These are phyloP conservation scores for Pseudovirgaria hyperparasitica DNA, from an alignment of 2,329 filamentous ascomycete genomes.

Conservation along the genomic window DNA sequence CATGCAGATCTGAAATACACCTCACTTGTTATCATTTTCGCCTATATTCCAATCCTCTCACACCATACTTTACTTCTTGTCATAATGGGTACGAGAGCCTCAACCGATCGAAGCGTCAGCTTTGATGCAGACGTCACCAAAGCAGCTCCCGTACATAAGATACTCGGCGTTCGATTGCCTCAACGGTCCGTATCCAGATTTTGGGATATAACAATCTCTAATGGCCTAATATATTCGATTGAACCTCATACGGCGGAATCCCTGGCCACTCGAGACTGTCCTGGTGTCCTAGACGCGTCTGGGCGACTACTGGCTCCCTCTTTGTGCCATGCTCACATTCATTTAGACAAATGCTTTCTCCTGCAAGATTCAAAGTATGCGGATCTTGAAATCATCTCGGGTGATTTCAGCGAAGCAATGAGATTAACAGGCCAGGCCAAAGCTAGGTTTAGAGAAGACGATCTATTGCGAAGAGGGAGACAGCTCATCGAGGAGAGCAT, in stretches of 20 bases:
- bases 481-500: slow-evolving; percentile 55
- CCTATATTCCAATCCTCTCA: no score
- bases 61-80: no score
- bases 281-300: slow-evolving; percentile 27
- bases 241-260: slow-evolving; percentile 13
- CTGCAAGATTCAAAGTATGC: slow-evolving; percentile 46
- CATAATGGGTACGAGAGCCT: no score
- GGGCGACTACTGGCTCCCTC: slow-evolving; percentile 37
- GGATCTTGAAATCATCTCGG: slow-evolving; percentile 45
- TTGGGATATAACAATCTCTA: slow-evolving; percentile 24
- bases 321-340: slow-evolving; percentile 61
- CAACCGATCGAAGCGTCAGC: no score
- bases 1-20: no score
- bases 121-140: no score
- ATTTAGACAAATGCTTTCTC: slow-evolving; percentile 55
- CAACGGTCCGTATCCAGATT: slow-evolving; percentile 14
- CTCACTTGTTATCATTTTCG: no score
- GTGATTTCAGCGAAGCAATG: slow-evolving; percentile 55
- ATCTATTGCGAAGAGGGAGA: slow-evolving; percentile 51
- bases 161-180: slow-evolving; percentile 22
- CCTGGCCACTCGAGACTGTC: slow-evolving; percentile 3
- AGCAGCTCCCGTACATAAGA: slow-evolving; percentile 13
- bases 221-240: slow-evolving; percentile 21
- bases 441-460: slow-evolving; percentile 44
- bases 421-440: slow-evolving; percentile 47